Evolutionary conservation across 1,284 basidiomycete species (phyloP), one percentile per base, ranked within the genome.

Genomic region (Mrakiaceae sp.): DNA sequence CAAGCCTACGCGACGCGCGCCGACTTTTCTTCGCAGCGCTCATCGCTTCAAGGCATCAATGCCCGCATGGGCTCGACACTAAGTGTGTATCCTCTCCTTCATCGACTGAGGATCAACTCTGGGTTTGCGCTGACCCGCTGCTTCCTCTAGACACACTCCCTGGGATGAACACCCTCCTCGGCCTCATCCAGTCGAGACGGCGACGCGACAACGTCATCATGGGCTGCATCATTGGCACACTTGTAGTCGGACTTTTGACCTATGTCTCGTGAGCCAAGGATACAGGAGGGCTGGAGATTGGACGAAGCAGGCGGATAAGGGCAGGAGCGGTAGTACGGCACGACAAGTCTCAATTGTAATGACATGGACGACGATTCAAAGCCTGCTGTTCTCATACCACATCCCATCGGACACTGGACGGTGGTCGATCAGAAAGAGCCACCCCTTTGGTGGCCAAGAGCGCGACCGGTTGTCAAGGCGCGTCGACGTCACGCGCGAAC

Each of bases 1-100:
- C 95, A 98, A 85, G 96, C 96, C 44, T 96, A 97, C 71, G 95
- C 93, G 70, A 98, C 95, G 0, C 85, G 95, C n/a, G 82, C 88
- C 48, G 94, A 98, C 74, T 96, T 99, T 75, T 79, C 82, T n/a
- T 82, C 84, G 60, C 96, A 99, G 76, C 82, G 90, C 16, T 76
- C 81, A 4, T 84, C 87, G 44, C 78, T 99, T 51, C 77, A 83
- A 8, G 81, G 84, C 27, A 90, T 96, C 69, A 89, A 90, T 73
- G 79, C 84, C 8, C 84, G 94, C 39, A 93, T 99, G 85, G 77
- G 81, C 58, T 82, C 84, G 60, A 88, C 94, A 16, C 78, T 95
- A 16, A 85, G 90, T 91, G 70, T 67, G 87, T 79, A 50, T 51
- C 52, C 54, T 43, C 43, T 59, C 42, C 10, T 6, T 53, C 39